These are phyloP conservation scores for Periconia sp. DNA, from an alignment of 2,329 filamentous ascomycete species.

Conservation along the genomic window DNA sequence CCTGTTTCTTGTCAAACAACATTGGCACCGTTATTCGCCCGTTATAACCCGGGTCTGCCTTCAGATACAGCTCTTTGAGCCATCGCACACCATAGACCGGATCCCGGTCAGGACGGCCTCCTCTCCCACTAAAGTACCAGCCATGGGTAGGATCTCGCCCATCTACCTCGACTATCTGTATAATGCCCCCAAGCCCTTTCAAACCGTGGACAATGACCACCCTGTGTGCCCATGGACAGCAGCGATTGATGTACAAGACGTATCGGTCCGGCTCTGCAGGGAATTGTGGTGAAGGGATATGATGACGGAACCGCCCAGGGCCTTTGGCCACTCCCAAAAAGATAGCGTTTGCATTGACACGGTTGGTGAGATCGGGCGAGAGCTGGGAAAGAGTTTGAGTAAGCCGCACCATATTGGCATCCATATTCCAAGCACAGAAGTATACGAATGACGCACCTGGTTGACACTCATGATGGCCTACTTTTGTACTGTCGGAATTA, in stretches of 20 bases:
- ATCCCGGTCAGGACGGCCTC: constrained; percentile 26
- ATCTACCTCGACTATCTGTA: constrained; percentile 52
- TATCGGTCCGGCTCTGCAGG: constrained; percentile 63
- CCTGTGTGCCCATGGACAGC: constrained; percentile 66
- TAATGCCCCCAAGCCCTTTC: constrained; percentile 54
- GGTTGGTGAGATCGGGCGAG: constrained; percentile 1
- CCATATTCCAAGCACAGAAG: not conserved
- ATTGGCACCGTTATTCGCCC: constrained; percentile 78
- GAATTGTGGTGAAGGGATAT: constrained; percentile 58
- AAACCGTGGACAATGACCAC: constrained; percentile 50
- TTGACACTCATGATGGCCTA: constrained; percentile 4
- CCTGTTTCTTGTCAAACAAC: constrained; percentile 68
- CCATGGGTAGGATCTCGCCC: constrained; percentile 28
- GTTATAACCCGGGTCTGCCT: constrained; percentile 56
- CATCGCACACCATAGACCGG: constrained; percentile 35
- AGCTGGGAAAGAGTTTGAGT: constrained; percentile 1
- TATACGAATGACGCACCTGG: constrained; percentile 6
- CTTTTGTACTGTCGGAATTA: not conserved
- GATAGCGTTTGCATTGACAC: constrained; percentile 49
- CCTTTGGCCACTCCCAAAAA: constrained; percentile 50
- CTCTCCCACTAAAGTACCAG: constrained; percentile 35
- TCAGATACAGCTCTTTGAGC: constrained; percentile 70
- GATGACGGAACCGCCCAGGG: constrained; percentile 58
- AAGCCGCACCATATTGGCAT: not conserved
- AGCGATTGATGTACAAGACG: constrained; percentile 61